Base-by-base conservation (phyloP, 208 protist species). In the Leishmania guyanensis region DNA sequence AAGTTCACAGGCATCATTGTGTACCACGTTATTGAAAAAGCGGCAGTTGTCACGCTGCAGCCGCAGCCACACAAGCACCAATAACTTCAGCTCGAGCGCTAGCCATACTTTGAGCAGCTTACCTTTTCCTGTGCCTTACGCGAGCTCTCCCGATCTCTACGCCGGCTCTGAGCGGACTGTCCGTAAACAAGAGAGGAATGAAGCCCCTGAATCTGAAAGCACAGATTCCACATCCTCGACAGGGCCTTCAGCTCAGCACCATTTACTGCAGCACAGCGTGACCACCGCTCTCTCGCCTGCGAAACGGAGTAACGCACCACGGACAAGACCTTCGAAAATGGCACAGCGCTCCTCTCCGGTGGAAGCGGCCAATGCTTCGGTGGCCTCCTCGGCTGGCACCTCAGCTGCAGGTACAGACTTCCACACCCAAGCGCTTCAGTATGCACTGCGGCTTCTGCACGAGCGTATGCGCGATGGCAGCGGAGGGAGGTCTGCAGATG, bases 371-470 rank as follows among this genome's bases (percentile, higher is more conserved):
- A n/a, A 43, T 43, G 12, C n/a, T 46, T 76, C 72, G 51, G 29
- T 43, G 26, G 5, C 71, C 22, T 60, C 71, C 33, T 46, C 51
- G 14, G 51, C 12, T n/a, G 0, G 14, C 9, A 53, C 51, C 5
- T 76, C 72, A 39, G 72, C 74, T 29, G 74, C 65, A 3, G 68
- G 33, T 1, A 14, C 76, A 39, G 46, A 48, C 60, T 80, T 81
- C 50, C 81, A 85, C 50, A 81, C 54, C 8, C 69, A 85, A 54
- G 77, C 81, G 6, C 69, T 85, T 65, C 71, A 81, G 62, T 85
- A 85, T 64, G 71, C 71, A n/a, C 53, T 85, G 29, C 81, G 51
- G 46, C 66, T 73, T 8, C 29, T 85, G 14, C 54, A 26, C 1
- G 70, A 80, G 81, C 81, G 64, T 22, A 9, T 79, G 62, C n/a